Percentiles rank a stretch among this genome's conserved stretches.
phyloP scores from a whole-genome alignment of 305 asterid genomes.

The Fraxinus xanthoxyloides region DNA sequence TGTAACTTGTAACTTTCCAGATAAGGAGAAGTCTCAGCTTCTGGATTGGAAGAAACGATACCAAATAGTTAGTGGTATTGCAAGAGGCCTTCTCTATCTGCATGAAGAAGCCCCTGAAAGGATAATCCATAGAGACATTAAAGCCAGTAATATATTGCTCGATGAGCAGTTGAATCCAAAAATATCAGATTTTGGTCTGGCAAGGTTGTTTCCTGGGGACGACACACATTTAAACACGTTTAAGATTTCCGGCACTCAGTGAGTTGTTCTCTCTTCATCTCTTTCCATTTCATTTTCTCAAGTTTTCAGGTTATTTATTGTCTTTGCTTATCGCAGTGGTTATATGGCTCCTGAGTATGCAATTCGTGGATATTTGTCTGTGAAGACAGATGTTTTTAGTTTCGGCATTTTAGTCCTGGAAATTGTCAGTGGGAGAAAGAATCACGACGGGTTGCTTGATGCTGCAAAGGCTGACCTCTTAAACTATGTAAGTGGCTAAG shows the following conservation, averaged over 20 bases:
- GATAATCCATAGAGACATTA: slow-evolving; percentile 81
- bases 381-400: slow-evolving; percentile 81
- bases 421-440: slow-evolving; percentile 78
- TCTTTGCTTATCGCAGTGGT: slow-evolving; percentile 52
- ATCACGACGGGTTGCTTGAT: slow-evolving; percentile 45
- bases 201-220: slow-evolving; percentile 81
- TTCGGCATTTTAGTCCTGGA: slow-evolving; percentile 71
- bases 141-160: slow-evolving; percentile 78
- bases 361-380: slow-evolving; percentile 67
- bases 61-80: slow-evolving; percentile 55
- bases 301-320: background rate
- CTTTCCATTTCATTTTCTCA: background rate
- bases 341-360: slow-evolving; percentile 94
- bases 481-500: slow-evolving; percentile 53
- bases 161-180: slow-evolving; percentile 70
- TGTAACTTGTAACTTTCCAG: slow-evolving; percentile 41
- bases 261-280: slow-evolving; percentile 28
- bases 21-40: slow-evolving; percentile 39
- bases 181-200: slow-evolving; percentile 83
- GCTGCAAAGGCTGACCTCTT: slow-evolving; percentile 61
- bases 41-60: slow-evolving; percentile 67
- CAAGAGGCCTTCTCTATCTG: slow-evolving; percentile 76
- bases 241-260: slow-evolving; percentile 74
- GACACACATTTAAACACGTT: slow-evolving; percentile 69
- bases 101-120: slow-evolving; percentile 86